phyloP scores from a whole-genome alignment of 2,329 filamentous ascomycete species.

The Neophaeococcomyces aloes region DNA sequence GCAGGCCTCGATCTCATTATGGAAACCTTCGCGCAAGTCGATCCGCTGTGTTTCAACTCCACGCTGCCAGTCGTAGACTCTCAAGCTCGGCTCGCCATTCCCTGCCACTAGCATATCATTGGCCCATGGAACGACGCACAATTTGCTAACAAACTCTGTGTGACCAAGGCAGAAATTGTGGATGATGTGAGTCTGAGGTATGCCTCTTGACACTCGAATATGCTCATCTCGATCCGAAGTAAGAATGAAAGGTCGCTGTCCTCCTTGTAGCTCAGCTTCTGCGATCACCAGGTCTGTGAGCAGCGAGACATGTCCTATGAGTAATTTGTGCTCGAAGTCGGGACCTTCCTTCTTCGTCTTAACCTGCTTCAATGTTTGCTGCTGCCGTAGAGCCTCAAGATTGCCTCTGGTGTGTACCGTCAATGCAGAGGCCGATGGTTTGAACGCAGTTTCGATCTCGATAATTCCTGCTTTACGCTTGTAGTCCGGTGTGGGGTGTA shows the following conservation, averaged over 20 bases:
- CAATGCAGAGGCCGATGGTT: conserved; percentile 45
- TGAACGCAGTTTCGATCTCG: conserved; percentile 29
- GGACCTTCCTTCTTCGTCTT: conserved; percentile 40
- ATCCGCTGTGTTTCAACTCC: conserved; percentile 45
- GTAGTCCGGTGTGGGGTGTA: conserved; percentile 41
- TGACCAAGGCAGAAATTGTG: conserved; percentile 86
- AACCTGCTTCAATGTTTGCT: conserved; percentile 36
- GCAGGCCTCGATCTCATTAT: conserved; percentile 10
- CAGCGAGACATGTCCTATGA: conserved; percentile 92
- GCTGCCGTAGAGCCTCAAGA: conserved; percentile 45
- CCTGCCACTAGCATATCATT: conserved; percentile 66
- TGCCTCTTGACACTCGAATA: conserved; percentile 73
- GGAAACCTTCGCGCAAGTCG: conserved; percentile 34
- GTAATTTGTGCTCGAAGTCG: conserved; percentile 61
- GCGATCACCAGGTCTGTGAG: conserved; percentile 62
- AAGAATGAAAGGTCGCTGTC: conserved; percentile 49
- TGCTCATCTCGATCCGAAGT: conserved; percentile 68
- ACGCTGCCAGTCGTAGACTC: conserved; percentile 70
- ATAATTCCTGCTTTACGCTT: conserved; percentile 24
- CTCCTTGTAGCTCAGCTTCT: conserved; percentile 33
- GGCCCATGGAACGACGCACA: conserved; percentile 52
- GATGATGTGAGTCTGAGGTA: conserved; percentile 76
- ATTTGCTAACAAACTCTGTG: conserved; percentile 66
- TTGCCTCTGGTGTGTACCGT: conserved; percentile 56
- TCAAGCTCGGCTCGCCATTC: conserved; percentile 69